Base-by-base conservation (phyloP, 2,329 filamentous ascomycete species). In the Aspergillus costaricaensis region DNA sequence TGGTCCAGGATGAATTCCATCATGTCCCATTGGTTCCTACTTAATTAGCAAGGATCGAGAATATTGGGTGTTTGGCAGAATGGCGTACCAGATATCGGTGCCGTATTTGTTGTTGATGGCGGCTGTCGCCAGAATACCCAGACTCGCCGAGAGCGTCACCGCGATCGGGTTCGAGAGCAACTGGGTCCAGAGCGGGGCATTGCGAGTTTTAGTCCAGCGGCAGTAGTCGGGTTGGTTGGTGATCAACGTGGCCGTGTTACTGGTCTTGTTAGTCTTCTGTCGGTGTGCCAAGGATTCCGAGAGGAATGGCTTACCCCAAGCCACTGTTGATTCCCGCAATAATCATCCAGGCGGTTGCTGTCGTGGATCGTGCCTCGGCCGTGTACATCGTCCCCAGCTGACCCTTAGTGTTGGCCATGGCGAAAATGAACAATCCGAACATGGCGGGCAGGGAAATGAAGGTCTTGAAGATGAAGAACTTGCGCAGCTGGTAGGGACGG, bases 151-250 rank as follows among this genome's bases (percentile, higher is more conserved):
- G 10, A 80, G 62, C 2, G 79, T 80, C 7, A 79, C 75, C 17
- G 73, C 72, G 25, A 81, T 67, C 0, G 79, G 78, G 38, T 80
- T 76, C 12, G 74, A 72, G 57, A 81, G 60, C 43, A 64, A 47
- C 64, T 81, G 79, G 3, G 75, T 75, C 73, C 75, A 80, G 64
- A 79, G 74, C 14, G 79, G 74, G 12, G 73, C 77, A 4, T 65
- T 71, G 58, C 70, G 73, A 9, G 25, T 62, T n/a, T 32, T 48
- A 38, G 60, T 49, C 65, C 58, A 82, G 39, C 80, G 70, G 9
- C 78, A 77, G 62, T 81, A 77, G 63, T 82, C 80, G 0, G 79
- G 79, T 62, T 79, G 77, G 61, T 79, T 79, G 19, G 74, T 77
- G 60, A 78, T 77, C 25, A 78, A 64, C 6, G 74, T 77, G 14